phyloP scores from a whole-genome alignment of 2,329 filamentous ascomycete species.

The Botryotinia narcissicola region DNA sequence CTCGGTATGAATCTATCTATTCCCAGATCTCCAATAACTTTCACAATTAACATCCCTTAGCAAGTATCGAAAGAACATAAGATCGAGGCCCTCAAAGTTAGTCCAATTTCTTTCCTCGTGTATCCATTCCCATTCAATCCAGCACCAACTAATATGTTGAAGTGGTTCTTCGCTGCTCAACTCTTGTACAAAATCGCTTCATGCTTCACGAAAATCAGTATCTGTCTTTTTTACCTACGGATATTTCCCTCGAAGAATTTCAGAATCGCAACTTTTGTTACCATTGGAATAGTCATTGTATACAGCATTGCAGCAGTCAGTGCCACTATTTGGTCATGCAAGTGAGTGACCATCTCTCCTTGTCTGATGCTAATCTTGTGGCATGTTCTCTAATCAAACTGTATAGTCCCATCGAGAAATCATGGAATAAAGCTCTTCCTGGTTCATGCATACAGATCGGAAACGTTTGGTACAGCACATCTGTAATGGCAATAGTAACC shows the following conservation, averaged over 20 bases:
- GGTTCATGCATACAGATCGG: conserved; percentile 9
- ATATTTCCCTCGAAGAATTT: conserved; percentile 15
- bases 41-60: not conserved
- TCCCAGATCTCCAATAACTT: not conserved
- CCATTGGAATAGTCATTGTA: not conserved
- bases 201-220: conserved; percentile 2
- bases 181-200: conserved; percentile 28
- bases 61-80: not conserved
- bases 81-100: not conserved
- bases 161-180: conserved; percentile 30
- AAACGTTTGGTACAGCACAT: conserved; percentile 51
- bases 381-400: not conserved
- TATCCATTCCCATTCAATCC: not conserved
- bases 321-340: conserved; percentile 8
- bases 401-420: not conserved
- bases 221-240: not conserved
- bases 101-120: not conserved
- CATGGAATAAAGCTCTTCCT: conserved; percentile 21
- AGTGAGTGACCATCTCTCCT: not conserved
- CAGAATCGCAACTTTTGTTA: conserved; percentile 12
- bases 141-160: not conserved
- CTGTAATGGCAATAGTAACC: conserved; percentile 62
- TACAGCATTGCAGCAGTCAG: not conserved
- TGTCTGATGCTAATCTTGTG: not conserved
- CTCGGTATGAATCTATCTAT: not conserved